These are phyloP conservation scores for Ormosia emarginata DNA, from an alignment of 306 rosid species.

Conservation along the genomic window DNA sequence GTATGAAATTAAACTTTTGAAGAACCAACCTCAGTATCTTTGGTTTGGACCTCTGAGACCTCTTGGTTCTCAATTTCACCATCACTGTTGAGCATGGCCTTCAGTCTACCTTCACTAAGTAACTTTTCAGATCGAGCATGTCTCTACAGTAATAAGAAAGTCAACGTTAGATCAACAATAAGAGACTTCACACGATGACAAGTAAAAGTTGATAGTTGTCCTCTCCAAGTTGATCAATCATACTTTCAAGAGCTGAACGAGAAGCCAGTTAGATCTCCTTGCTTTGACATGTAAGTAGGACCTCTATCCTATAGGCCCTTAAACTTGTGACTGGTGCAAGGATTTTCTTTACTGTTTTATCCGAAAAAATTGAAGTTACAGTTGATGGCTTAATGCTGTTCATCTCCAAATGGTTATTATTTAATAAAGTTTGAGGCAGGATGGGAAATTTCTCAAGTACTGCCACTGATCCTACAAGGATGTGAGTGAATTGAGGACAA, in stretches of 20 bases:
- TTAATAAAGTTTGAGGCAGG: not conserved
- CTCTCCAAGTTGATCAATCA: not conserved
- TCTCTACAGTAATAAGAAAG: slow-evolving; percentile 46
- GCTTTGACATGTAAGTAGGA: not conserved
- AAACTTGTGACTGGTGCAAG: not conserved
- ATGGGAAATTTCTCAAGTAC: not conserved
- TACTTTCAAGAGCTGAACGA: not conserved
- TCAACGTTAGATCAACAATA: not conserved
- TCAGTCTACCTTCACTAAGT: slow-evolving; percentile 68
- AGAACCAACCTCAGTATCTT: slow-evolving; percentile 52
- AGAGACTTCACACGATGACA: not conserved
- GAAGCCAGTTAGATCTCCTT: not conserved
- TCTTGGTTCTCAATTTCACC: slow-evolving; percentile 74
- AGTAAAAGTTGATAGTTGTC: not conserved
- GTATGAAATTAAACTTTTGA: not conserved
- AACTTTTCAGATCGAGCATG: slow-evolving; percentile 85
- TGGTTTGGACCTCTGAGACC: slow-evolving; percentile 40
- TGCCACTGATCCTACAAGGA: not conserved
- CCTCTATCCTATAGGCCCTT: not conserved
- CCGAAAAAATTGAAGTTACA: not conserved
- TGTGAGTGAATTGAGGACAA: not conserved
- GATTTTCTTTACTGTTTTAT: not conserved
- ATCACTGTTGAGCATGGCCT: slow-evolving; percentile 65
- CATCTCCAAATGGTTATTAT: not conserved
- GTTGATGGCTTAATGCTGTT: not conserved